Conservation (phyloP, 441 rosid species). For the Pelargonium hybrid region DNA sequence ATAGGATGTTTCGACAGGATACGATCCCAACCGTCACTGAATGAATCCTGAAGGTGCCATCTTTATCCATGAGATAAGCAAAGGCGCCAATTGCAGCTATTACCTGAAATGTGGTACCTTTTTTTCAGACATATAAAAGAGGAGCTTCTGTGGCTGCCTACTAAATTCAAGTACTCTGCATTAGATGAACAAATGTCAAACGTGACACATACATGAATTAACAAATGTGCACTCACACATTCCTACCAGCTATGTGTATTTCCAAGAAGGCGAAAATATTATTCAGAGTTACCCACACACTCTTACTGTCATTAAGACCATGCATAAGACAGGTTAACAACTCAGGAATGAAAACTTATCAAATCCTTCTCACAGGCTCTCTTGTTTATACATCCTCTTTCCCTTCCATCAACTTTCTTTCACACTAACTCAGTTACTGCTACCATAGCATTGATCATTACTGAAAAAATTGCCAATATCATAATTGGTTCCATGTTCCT, state of each 20-base stretch:
- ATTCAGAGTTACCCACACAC: background rate
- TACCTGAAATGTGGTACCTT: conserved; percentile 30
- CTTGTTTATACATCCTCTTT: no score
- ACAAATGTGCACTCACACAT: background rate
- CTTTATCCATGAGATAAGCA: conserved; percentile 87
- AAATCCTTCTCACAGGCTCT: no score
- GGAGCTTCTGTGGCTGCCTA: background rate
- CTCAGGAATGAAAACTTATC: background rate
- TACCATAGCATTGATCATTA: no score
- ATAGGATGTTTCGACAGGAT: conserved; percentile 85
- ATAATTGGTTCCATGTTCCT: no score
- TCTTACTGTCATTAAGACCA: background rate
- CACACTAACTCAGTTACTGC: no score
- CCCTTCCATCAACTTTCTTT: no score
- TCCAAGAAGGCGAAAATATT: background rate
- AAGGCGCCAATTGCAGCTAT: conserved; percentile 69
- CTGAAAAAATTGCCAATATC: no score
- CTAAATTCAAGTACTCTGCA: background rate
- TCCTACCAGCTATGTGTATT: background rate
- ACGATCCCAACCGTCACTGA: conserved; percentile 94
- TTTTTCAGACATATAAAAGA: background rate
- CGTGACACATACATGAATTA: background rate
- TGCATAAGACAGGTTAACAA: background rate
- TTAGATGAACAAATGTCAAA: background rate
- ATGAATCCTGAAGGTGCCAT: conserved; percentile 86